Conservation (phyloP, 805 yeast species). For the Candida gorgasii region DNA sequence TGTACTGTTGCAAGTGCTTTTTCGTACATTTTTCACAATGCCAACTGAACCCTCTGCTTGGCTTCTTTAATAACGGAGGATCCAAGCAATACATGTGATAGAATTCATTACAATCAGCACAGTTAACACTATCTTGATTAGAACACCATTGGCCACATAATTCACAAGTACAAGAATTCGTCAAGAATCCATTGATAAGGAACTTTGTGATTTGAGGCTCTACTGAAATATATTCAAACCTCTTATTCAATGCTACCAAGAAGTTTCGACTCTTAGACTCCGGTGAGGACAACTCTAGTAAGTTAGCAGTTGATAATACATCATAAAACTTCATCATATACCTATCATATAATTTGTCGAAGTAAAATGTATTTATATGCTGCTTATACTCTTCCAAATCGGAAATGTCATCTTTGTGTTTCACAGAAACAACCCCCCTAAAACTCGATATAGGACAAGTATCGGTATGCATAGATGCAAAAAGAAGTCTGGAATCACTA, state of each 20-base stretch:
- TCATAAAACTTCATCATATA: conserved; percentile 84
- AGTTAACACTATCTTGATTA: conserved; percentile 64
- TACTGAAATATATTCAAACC: conserved; percentile 73
- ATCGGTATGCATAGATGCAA: conserved; percentile 85
- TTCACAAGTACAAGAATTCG: conserved; percentile 57
- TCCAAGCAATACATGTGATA: conserved; percentile 84
- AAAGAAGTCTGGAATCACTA: conserved; percentile 72
- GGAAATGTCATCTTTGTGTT: conserved; percentile 65
- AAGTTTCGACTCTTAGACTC: conserved; percentile 61
- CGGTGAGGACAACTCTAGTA: conserved; percentile 33
- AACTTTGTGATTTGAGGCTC: conserved; percentile 69
- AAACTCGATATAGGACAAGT: conserved; percentile 72
- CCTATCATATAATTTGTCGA: conserved; percentile 81
- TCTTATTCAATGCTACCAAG: conserved; percentile 59
- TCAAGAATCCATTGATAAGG: conserved; percentile 60
- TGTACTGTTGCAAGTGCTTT: conserved; percentile 48
- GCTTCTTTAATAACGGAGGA: conserved; percentile 79
- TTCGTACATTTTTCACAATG: conserved; percentile 79
- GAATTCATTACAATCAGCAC: conserved; percentile 71
- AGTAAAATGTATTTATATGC: conserved; percentile 82
- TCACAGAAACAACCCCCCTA: conserved; percentile 74
- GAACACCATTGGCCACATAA: conserved; percentile 86
- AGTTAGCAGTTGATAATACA: conserved; percentile 59
- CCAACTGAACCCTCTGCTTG: conserved; percentile 89
- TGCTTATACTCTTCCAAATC: conserved; percentile 53